These are phyloP conservation scores for Cyberlindnera euphorbiae DNA, from an alignment of 805 yeast genomes.

Conservation along the genomic window DNA sequence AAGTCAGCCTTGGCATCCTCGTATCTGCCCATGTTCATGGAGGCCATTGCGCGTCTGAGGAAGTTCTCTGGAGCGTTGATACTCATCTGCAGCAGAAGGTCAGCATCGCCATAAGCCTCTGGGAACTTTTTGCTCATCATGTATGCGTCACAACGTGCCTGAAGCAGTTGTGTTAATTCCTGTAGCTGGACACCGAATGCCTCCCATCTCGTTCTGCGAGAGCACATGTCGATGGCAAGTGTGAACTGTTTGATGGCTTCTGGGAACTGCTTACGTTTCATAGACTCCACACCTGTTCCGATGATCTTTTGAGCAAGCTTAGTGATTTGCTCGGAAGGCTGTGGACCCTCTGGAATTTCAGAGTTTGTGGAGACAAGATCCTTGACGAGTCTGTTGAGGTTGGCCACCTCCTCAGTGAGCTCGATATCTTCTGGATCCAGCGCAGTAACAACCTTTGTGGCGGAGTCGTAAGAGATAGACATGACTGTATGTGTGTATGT, in stretches of 20 bases:
- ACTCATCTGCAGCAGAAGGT: conserved; percentile 29
- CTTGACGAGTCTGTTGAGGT: conserved; percentile 32
- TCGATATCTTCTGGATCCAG: conserved; percentile 12
- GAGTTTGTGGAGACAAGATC: conserved; percentile 28
- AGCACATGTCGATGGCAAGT: conserved; percentile 63
- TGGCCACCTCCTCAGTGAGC: conserved; percentile 25
- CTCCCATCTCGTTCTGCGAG: conserved; percentile 68
- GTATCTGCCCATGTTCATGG: conserved; percentile 55
- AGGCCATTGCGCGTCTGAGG: conserved; percentile 64
- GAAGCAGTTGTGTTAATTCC: conserved; percentile 60
- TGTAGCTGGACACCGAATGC: conserved; percentile 67
- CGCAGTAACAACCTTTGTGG: conserved; percentile 23
- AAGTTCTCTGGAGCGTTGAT: conserved; percentile 59
- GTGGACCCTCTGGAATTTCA: conserved; percentile 53
- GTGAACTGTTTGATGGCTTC: conserved; percentile 63
- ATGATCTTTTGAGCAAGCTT: conserved; percentile 61
- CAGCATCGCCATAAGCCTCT: conserved; percentile 66
- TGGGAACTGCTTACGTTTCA: conserved; percentile 47
- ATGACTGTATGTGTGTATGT: conserved; percentile 1
- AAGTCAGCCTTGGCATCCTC: conserved; percentile 59
- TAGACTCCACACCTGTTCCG: conserved; percentile 54
- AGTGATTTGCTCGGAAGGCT: conserved; percentile 48
- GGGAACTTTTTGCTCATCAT: conserved; percentile 49
- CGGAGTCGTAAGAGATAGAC: conserved; percentile 24
- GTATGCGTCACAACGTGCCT: conserved; percentile 68